Conservation (phyloP, 768 basidiomycete species). For the Dioszegia aurantiaca region DNA sequence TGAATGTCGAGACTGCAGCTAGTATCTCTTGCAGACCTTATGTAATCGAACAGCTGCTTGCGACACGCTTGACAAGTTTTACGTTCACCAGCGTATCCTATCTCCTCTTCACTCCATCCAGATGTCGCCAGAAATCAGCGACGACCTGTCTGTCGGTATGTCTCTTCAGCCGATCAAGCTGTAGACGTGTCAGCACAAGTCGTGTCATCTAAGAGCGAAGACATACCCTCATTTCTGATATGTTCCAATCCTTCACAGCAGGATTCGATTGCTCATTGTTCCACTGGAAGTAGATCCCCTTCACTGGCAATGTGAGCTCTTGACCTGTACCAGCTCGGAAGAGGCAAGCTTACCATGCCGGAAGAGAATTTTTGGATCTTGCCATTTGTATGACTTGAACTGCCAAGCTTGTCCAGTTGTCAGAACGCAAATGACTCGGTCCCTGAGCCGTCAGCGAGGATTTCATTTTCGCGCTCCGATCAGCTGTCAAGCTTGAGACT, state of each 20-base stretch:
- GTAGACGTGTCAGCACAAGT: slow-evolving; percentile 3
- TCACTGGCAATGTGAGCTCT: slow-evolving; percentile 60
- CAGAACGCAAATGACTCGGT: slow-evolving; percentile 94
- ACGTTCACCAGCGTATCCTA: too few relatives aligned
- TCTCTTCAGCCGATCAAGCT: slow-evolving; percentile 87
- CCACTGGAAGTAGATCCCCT: slow-evolving; percentile 94
- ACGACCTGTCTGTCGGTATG: slow-evolving; percentile 93
- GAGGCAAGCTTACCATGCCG: slow-evolving; percentile 69
- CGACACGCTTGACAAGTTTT: too few relatives aligned
- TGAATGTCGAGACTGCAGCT: not conserved
- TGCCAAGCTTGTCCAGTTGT: slow-evolving; percentile 99
- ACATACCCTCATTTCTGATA: slow-evolving; percentile 82
- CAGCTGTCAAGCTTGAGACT: slow-evolving; percentile 14
- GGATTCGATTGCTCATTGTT: slow-evolving; percentile 83
- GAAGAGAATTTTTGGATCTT: slow-evolving; percentile 84
- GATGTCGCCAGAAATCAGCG: slow-evolving; percentile 89
- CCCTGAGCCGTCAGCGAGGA: slow-evolving; percentile 53
- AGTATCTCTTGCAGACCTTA: too few relatives aligned
- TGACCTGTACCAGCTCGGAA: not conserved
- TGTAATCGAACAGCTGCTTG: too few relatives aligned
- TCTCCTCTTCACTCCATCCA: slow-evolving; percentile 58
- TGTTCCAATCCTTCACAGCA: slow-evolving; percentile 94
- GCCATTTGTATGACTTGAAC: slow-evolving; percentile 95
- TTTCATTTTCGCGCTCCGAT: not conserved
- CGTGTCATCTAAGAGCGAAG: not conserved